Conservation (phyloP, 768 basidiomycete species). For the Suillus luteus region DNA sequence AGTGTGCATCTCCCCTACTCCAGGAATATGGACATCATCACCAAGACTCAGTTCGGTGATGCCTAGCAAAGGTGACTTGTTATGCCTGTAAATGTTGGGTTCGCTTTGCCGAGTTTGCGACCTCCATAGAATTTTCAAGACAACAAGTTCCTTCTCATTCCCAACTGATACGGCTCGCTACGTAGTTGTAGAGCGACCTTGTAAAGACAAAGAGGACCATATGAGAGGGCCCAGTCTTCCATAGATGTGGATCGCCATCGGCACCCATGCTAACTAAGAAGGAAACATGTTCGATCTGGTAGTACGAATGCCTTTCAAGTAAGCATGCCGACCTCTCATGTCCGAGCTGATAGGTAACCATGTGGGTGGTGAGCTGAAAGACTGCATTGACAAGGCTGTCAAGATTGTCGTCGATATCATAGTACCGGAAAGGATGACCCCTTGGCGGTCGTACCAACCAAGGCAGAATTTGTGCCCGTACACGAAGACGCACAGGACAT, state of each 20-base stretch:
- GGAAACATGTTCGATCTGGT: neutral
- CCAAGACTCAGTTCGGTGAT: too few species aligned
- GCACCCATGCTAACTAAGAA: too few species aligned
- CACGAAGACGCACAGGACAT: neutral
- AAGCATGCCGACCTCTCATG: neutral
- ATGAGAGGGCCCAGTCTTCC: too few species aligned
- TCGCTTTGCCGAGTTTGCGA: neutral
- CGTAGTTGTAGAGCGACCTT: neutral
- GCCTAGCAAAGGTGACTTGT: neutral
- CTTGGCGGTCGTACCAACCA: neutral
- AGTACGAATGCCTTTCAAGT: neutral
- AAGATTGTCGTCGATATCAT: neutral
- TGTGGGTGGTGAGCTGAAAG: neutral
- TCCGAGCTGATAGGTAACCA: neutral
- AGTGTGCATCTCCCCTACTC: too few species aligned
- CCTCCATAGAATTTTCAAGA: neutral
- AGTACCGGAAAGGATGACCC: neutral
- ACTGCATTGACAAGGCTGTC: neutral
- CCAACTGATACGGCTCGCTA: neutral
- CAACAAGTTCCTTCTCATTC: neutral
- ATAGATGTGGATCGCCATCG: too few species aligned
- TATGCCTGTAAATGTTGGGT: neutral
- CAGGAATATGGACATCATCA: too few species aligned
- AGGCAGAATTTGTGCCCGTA: neutral
- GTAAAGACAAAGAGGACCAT: too few species aligned